Conservation (phyloP, 1,284 basidiomycete genomes). For the Mycena citricolor region DNA sequence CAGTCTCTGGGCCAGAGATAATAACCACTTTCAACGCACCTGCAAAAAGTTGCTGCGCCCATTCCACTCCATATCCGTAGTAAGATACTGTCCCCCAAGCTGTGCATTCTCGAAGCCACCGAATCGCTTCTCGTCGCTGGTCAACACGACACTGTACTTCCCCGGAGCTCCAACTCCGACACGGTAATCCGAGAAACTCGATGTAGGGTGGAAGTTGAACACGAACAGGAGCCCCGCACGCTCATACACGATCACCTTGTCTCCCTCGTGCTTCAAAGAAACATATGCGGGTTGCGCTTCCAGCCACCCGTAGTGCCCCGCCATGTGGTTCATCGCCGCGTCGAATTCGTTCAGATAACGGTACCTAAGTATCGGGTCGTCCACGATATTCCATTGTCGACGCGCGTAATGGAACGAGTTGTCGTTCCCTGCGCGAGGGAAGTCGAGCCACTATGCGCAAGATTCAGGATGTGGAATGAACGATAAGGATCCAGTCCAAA, state of each 20-base stretch:
- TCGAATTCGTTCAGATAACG: conserved; percentile 94
- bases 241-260: conserved; percentile 94
- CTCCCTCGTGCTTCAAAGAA: conserved; percentile 88
- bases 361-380: conserved; percentile 85
- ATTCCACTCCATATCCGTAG: conserved; percentile 91
- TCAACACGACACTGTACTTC: conserved; percentile 82
- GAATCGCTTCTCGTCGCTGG: conserved; percentile 83
- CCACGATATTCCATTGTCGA: conserved; percentile 93
- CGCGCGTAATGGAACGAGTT: conserved; percentile 96
- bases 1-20: conserved; percentile 1
- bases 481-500: conserved; percentile 31
- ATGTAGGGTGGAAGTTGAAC: conserved; percentile 93
- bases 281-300: conserved; percentile 77
- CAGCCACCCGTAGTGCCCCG: conserved; percentile 83
- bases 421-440: conserved; percentile 92
- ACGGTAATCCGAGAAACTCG: conserved; percentile 91
- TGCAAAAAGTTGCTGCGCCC: conserved; percentile 86
- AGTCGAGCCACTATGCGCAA: conserved; percentile 90
- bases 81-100: conserved; percentile 68
- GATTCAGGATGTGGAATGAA: conserved; percentile 4
- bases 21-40: conserved; percentile 41
- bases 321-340: conserved; percentile 87
- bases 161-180: conserved; percentile 87
- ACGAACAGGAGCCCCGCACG: conserved; percentile 90
- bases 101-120: conserved; percentile 88